Conservation (phyloP, 2,329 filamentous ascomycete genomes). For the Aspergillus flavus region DNA sequence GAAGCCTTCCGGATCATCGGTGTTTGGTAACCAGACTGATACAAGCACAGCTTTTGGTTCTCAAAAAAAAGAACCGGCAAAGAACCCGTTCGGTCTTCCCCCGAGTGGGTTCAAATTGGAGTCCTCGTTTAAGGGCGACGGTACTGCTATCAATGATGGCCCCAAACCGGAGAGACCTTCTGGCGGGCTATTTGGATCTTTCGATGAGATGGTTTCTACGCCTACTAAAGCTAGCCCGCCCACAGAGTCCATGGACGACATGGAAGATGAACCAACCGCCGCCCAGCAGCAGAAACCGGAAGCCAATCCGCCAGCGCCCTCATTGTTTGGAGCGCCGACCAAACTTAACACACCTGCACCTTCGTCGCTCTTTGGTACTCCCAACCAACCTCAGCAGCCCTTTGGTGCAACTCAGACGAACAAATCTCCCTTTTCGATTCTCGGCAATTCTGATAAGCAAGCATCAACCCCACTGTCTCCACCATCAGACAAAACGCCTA, state of each 20-base stretch:
- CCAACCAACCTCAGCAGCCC: slow-evolving; percentile 29
- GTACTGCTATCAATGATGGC: slow-evolving; percentile 41
- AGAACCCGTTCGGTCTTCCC: slow-evolving; percentile 33
- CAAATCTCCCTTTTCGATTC: slow-evolving; percentile 35
- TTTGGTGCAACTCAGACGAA: slow-evolving; percentile 27
- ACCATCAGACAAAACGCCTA: slow-evolving; percentile 36
- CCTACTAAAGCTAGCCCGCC: slow-evolving; percentile 35
- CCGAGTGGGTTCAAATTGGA: slow-evolving; percentile 44
- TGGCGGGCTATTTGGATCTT: slow-evolving; percentile 36
- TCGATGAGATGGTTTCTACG: slow-evolving; percentile 45
- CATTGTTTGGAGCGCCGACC: slow-evolving; percentile 31
- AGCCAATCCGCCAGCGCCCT: slow-evolving; percentile 21
- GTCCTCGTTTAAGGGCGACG: slow-evolving; percentile 49
- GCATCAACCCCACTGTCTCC: slow-evolving; percentile 33
- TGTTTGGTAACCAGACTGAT: slow-evolving; percentile 33
- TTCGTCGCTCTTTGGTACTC: slow-evolving; percentile 38
- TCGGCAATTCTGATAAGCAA: slow-evolving; percentile 31
- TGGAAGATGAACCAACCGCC: slow-evolving; percentile 31
- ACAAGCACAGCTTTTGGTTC: slow-evolving; percentile 30
- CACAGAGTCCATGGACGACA: slow-evolving; percentile 42
- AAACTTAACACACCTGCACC: slow-evolving; percentile 27
- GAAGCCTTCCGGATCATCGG: slow-evolving; percentile 31
- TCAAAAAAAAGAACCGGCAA: slow-evolving; percentile 30
- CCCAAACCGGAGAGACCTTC: slow-evolving; percentile 41
- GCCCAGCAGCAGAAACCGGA: slow-evolving; percentile 26